Evolutionary conservation across 202 grass and related monocot genomes (phyloP), one percentile per base, ranked within the genome.

Genomic region (Zizania palustris): DNA sequence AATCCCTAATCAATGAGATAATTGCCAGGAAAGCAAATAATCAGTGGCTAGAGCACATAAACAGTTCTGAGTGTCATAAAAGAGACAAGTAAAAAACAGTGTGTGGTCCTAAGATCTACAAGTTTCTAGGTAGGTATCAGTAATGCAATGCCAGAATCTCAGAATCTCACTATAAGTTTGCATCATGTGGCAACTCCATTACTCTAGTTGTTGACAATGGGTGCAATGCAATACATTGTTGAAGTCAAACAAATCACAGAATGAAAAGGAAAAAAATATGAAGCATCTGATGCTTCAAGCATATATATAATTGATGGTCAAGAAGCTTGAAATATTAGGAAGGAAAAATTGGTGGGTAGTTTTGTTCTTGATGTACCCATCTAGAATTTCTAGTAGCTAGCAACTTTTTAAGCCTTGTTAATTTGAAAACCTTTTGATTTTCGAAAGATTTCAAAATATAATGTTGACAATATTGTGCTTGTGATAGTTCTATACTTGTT

Each of bases 61-160:
- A 22, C 6, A 83, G 35, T 61, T 45, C 34, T 68, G 58, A 16
- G 48, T 16, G 36, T 48, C n/a, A 35, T 56, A 41, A 9, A 77
- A 65, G 22, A 33, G 28, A 41, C 36, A 46, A 3, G 42, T 5
- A 20, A 56, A 76, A 20, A 21, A 50, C 16, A 82, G 11, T 43
- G 35, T 77, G 79, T 73, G 85, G 73, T 82, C 85, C 73, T 53
- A 67, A 51, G 79, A 78, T 82, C 85, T 10, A 82, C 3, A 53
- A 71, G 62, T 41, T 71, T 86, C 37, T 76, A 76, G 62, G 51
- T n/a, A 16, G 46, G 46, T 75, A 69, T 3, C 54, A 61, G 37
- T 82, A 65, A 4, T 82, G 68, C 58, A 76, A 58, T 82, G 73
- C 53, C 12, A 44, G 53, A 61, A 63, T 68, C 41, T 4, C 12